Conservation (phyloP, 371 early-diverging fungal species). For the Mucor irregularis region DNA sequence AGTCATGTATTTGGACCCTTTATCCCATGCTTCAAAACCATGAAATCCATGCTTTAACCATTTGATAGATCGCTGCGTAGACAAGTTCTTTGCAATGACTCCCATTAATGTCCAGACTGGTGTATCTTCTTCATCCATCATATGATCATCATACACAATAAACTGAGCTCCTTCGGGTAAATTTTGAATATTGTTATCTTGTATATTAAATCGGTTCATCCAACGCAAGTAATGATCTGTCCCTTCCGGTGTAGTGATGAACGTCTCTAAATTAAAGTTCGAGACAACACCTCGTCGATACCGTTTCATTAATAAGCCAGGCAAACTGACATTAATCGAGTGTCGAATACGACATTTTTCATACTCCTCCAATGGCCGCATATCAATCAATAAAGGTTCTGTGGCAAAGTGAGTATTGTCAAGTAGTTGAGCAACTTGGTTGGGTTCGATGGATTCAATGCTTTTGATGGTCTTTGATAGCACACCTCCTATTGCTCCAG, state of each 20-base stretch:
- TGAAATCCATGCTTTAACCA: slow-evolving; percentile 54
- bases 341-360: slow-evolving; percentile 32
- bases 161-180: slow-evolving; percentile 14
- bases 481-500: neutral
- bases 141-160: slow-evolving; percentile 58
- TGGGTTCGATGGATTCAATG: slow-evolving; percentile 5
- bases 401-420: neutral
- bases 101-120: slow-evolving; percentile 17
- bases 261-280: slow-evolving; percentile 61
- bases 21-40: slow-evolving; percentile 38
- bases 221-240: slow-evolving; percentile 34
- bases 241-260: slow-evolving; percentile 62
- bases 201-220: slow-evolving; percentile 10
- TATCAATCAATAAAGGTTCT: slow-evolving; percentile 46
- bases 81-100: slow-evolving; percentile 13
- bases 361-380: slow-evolving; percentile 36
- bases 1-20: neutral
- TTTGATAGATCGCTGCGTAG: slow-evolving; percentile 13
- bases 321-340: slow-evolving; percentile 62
- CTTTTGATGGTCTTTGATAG: neutral
- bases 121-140: slow-evolving; percentile 37
- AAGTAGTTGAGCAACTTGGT: slow-evolving; percentile 2
- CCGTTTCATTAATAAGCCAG: slow-evolving; percentile 57
- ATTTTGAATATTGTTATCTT: slow-evolving; percentile 8
- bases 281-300: slow-evolving; percentile 59